Percentiles rank a stretch among this genome's conserved stretches.
Conservation (phyloP, 305 asterid species). For the Fraxinus floribunda region DNA sequence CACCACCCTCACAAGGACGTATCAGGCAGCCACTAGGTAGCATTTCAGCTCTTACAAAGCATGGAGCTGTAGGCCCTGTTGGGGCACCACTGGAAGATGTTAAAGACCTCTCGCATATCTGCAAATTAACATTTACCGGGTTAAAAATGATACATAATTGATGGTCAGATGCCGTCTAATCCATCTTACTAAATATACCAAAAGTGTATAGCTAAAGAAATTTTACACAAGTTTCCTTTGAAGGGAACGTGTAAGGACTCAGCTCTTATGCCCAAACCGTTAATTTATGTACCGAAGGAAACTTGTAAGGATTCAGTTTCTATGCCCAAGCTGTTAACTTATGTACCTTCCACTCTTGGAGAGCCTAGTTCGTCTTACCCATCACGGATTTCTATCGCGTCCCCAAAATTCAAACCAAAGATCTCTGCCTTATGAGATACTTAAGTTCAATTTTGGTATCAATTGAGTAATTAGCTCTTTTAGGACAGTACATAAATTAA, state of each 20-base stretch:
- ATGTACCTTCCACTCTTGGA: not conserved
- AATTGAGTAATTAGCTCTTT: not conserved
- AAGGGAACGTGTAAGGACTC: not conserved
- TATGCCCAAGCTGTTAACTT: not conserved
- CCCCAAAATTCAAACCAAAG: not conserved
- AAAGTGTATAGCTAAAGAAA: not conserved
- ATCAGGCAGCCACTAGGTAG: constrained; percentile 90
- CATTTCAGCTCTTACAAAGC: constrained; percentile 87
- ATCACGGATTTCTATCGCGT: not conserved
- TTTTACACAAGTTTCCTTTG: not conserved
- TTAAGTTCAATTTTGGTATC: not conserved
- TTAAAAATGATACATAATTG: not conserved
- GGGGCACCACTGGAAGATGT: constrained; percentile 80
- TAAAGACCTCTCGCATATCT: constrained; percentile 94
- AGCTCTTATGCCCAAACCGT: not conserved
- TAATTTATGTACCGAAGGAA: not conserved
- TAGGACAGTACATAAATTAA: not conserved
- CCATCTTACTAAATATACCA: not conserved
- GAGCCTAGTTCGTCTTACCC: not conserved
- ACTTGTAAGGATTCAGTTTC: not conserved
- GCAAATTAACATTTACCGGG: constrained; percentile 10
- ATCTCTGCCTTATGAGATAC: not conserved
- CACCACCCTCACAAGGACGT: constrained; percentile 96
- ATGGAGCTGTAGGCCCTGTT: constrained; percentile 66
- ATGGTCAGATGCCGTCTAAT: not conserved